Base-by-base conservation (phyloP, 2,329 filamentous ascomycete genomes). In the Cladosporium velox region DNA sequence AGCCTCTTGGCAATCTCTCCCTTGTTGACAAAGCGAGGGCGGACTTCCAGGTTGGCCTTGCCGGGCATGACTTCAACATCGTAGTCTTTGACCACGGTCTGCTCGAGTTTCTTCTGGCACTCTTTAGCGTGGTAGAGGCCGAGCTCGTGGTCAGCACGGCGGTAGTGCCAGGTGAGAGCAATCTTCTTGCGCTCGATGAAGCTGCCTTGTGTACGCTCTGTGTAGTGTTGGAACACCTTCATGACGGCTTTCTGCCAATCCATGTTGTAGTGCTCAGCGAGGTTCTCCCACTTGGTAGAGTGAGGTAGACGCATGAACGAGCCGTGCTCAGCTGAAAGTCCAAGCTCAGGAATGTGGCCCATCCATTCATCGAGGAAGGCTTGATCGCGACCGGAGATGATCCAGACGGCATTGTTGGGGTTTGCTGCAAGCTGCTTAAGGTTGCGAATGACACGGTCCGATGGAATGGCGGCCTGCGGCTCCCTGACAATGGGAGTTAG, bases 1-100 rank as follows among this genome's bases (percentile, higher is more conserved):
- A 99, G 85, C 6, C 90, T 88, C 80, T 92, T 93, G 18, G 90
- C 91, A 70, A 98, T 98, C 79, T 96, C 93, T 34, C 95, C 95
- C 83, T 99, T 99, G 85, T 98, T 98, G 81, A 99, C 93, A 74
- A 96, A 97, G 0, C 90, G 93, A 32, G 94, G 94, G n/a, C 95
- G 90, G 35, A 98, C 94, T 79, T 99, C 95, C 30, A 99, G 84
- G 76, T 98, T 98, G 68, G 94, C 94, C 81, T 98, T 99, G 72
- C 95, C 95, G 0, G 89, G 87, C 93, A 98, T 98, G 67, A 99
- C 93, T 74, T 98, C 94, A 3, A 98, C 91, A 58, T 97, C 93
- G 86, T 90, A 97, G 69, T 88, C 88, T 75, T 88, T 90, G 61
- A 83, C 88, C 0, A 97, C 90, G 0, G 88, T 91, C 4, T 85